Percentiles rank a stretch among this genome's conserved stretches.
These are phyloP conservation scores for Blastocladiella britannica DNA, from an alignment of 192 early-diverging fungal genomes.

Conservation along the genomic window DNA sequence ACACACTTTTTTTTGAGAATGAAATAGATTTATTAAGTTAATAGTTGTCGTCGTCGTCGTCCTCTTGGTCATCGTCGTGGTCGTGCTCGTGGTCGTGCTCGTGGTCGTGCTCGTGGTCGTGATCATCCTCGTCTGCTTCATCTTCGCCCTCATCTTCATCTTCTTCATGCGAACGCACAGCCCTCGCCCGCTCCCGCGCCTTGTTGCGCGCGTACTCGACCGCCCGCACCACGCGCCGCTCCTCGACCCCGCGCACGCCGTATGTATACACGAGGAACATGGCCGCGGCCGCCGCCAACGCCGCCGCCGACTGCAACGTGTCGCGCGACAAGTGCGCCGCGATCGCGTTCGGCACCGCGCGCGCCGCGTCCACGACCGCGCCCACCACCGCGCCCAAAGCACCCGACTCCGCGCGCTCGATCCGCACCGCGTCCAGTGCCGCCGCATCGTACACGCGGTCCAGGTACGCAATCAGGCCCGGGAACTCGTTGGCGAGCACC, in stretches of 20 bases:
- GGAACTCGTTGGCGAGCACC: neutral
- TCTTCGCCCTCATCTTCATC: too few relatives aligned
- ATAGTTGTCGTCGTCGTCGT: too few relatives aligned
- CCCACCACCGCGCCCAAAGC: neutral
- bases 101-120: too few relatives aligned
- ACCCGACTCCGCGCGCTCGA: neutral
- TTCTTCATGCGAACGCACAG: too few relatives aligned
- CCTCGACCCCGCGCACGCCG: neutral
- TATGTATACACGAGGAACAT: neutral
- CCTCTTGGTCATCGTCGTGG: too few relatives aligned
- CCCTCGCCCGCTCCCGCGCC: too few relatives aligned
- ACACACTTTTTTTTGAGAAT: too few relatives aligned
- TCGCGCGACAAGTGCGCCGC: neutral
- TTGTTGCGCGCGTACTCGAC: neutral
- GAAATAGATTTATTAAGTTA: too few relatives aligned
- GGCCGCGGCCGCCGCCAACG: neutral
- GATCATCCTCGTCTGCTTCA: too few relatives aligned
- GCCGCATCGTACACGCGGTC: neutral
- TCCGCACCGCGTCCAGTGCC: neutral
- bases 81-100: too few relatives aligned
- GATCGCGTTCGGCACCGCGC: neutral
- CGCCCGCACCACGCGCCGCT: neutral
- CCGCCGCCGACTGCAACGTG: too few relatives aligned
- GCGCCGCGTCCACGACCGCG: neutral
- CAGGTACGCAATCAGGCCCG: neutral